Evolutionary conservation across 2,329 filamentous ascomycete genomes (phyloP), one percentile per base, ranked within the genome.

Genomic region (Pestalotiopsis sp.): DNA sequence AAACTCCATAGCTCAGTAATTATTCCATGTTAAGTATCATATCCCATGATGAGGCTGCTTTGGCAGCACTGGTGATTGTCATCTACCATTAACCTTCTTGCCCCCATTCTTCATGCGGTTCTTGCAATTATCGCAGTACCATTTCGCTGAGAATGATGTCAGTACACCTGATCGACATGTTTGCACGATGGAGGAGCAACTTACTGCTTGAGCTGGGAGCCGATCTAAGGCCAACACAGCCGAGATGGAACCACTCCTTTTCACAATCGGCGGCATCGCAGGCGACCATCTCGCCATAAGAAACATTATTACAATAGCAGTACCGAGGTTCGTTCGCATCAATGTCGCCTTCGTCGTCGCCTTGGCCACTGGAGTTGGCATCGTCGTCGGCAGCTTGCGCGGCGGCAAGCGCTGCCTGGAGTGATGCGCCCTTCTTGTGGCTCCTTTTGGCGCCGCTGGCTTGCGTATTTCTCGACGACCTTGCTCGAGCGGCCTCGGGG

Each of bases 251-350:
- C 93, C 93, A 95, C 80, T 95, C 92, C 71, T 89, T 86, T 72
- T 89, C 86, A 80, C 93, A 95, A 63, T 89, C 87, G 69, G 91
- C 87, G 7, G 89, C 90, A 77, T 95, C 93, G 76, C 92, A 95
- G 2, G 91, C 93, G 58, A 95, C 92, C 93, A 95, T 95, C 81
- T 94, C 92, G 23, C 93, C 92, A 76, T 94, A 95, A 75, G 92
- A 94, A 67, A 94, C 90, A 62, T 90, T 88, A 74, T 94, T 92
- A 78, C 93, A 94, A 80, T 93, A 93, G 79, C 93, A 94, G 79
- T 95, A 95, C 14, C 89, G 85, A 49, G 90, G 91, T 77, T 95
- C 92, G 72, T 92, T 89, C 4, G 87, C 89, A 70, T 92, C 91
- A 49, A 86, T 84, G 45, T 92, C 89, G 7, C 90, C 89, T 13